Evolutionary conservation across 352 stramenopile species (phyloP).

Genomic region (Phytophthora podocarpi): DNA sequence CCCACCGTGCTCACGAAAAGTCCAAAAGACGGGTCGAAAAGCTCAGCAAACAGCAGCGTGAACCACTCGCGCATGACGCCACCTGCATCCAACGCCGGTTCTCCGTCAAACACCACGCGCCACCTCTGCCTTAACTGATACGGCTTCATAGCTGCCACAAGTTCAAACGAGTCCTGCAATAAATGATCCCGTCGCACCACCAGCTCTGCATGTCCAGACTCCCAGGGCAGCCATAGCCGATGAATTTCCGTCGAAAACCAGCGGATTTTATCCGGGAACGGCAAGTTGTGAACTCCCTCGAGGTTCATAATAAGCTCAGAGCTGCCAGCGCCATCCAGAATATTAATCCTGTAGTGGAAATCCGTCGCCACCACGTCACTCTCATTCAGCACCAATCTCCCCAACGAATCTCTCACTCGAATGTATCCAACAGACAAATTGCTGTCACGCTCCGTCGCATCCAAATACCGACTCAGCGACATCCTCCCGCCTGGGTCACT

Average conservation of each 20-base stretch:
- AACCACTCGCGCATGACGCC: slow-evolving; percentile 93
- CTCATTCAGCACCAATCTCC: slow-evolving; percentile 78
- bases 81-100: slow-evolving; percentile 86
- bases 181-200: slow-evolving; percentile 81
- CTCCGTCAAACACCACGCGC: slow-evolving; percentile 86
- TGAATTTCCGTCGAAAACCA: slow-evolving; percentile 88
- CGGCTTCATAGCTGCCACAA: slow-evolving; percentile 79
- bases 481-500: slow-evolving; percentile 49
- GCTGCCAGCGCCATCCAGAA: slow-evolving; percentile 65
- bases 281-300: slow-evolving; percentile 77
- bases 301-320: slow-evolving; percentile 88
- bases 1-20: slow-evolving; percentile 78
- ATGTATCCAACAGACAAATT: slow-evolving; percentile 79
- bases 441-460: slow-evolving; percentile 64
- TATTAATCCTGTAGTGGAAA: slow-evolving; percentile 86
- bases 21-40: slow-evolving; percentile 83
- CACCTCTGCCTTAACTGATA: slow-evolving; percentile 85
- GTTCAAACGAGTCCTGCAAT: slow-evolving; percentile 86
- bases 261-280: slow-evolving; percentile 77
- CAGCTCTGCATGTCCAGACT: slow-evolving; percentile 79
- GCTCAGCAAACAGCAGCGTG: slow-evolving; percentile 75
- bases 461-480: slow-evolving; percentile 50
- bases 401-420: slow-evolving; percentile 73
- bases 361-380: slow-evolving; percentile 78
- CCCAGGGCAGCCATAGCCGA: slow-evolving; percentile 82